These are phyloP conservation scores for Eucalyptus cloeziana DNA, from an alignment of 345 rosid genomes.

Conservation along the genomic window DNA sequence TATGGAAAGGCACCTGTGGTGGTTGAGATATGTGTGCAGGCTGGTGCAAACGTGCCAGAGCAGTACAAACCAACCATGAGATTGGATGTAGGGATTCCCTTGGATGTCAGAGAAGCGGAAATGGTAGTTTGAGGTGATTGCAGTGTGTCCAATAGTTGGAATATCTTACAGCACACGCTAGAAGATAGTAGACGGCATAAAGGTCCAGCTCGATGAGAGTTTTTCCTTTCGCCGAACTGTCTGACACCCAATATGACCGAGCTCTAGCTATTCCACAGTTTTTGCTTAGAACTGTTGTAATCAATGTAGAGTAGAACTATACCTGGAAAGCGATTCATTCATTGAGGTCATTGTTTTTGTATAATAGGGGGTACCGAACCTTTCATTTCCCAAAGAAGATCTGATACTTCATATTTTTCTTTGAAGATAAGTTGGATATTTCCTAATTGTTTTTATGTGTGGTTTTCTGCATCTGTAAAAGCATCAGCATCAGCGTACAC, in stretches of 20 bases:
- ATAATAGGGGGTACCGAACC: neutral
- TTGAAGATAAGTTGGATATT: neutral
- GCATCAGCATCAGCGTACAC: neutral
- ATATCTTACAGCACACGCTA: neutral
- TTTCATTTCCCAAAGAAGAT: neutral
- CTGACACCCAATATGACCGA: neutral
- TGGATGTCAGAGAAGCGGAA: conserved; percentile 68
- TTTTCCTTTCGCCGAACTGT: neutral
- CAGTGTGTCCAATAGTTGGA: neutral
- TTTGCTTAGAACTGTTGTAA: neutral
- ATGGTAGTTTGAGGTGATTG: conserved; percentile 62
- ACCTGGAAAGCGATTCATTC: neutral
- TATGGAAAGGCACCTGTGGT: conserved; percentile 93
- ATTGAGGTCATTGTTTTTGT: neutral
- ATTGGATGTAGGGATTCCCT: conserved; percentile 82
- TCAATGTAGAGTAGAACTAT: neutral
- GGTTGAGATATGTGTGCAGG: conserved; percentile 82
- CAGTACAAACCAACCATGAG: conserved; percentile 86
- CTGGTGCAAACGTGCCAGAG: conserved; percentile 72
- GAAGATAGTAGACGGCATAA: neutral
- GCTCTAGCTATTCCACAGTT: neutral
- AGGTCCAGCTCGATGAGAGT: neutral
- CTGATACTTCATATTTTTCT: neutral
- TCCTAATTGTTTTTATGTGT: neutral
- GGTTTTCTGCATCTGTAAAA: neutral